Conservation (phyloP, 331 rosid genomes). For the Malus hybrid region DNA sequence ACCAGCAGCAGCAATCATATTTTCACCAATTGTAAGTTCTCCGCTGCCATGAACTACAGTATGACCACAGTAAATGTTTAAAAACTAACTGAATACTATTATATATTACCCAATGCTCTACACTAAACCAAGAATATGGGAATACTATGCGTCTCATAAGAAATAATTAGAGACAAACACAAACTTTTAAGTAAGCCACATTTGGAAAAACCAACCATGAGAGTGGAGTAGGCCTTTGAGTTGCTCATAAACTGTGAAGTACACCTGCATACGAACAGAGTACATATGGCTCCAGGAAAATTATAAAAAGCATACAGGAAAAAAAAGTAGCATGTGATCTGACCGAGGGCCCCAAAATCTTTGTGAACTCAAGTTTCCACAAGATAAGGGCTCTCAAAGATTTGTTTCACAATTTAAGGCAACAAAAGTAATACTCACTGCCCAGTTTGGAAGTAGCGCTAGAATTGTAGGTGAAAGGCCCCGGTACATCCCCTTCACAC, state of each 20-base stretch:
- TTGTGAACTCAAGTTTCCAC: background rate
- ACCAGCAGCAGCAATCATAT: constrained; percentile 84
- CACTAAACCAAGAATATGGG: background rate
- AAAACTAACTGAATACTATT: constrained; percentile 3
- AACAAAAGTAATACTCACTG: constrained; percentile 57
- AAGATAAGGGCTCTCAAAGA: background rate
- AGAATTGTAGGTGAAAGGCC: constrained; percentile 94
- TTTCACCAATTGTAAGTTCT: constrained; percentile 53
- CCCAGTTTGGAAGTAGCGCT: constrained; percentile 97
- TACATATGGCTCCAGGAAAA: constrained; percentile 19
- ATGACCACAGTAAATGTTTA: background rate
- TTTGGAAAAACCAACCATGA: constrained; percentile 44
- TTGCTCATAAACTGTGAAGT: constrained; percentile 84
- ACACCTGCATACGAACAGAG: constrained; percentile 55
- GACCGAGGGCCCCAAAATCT: background rate
- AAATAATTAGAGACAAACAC: constrained; percentile 8
- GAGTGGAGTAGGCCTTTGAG: constrained; percentile 65
- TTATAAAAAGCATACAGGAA: background rate
- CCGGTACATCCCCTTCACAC: constrained; percentile 84
- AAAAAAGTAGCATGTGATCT: background rate
- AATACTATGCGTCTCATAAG: background rate
- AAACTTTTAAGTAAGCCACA: background rate
- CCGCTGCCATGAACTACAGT: constrained; percentile 29
- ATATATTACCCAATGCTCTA: background rate
- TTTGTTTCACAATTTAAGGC: background rate